These are phyloP conservation scores for Wickerhamiella kazuoi DNA, from an alignment of 805 yeast genomes.

Conservation along the genomic window DNA sequence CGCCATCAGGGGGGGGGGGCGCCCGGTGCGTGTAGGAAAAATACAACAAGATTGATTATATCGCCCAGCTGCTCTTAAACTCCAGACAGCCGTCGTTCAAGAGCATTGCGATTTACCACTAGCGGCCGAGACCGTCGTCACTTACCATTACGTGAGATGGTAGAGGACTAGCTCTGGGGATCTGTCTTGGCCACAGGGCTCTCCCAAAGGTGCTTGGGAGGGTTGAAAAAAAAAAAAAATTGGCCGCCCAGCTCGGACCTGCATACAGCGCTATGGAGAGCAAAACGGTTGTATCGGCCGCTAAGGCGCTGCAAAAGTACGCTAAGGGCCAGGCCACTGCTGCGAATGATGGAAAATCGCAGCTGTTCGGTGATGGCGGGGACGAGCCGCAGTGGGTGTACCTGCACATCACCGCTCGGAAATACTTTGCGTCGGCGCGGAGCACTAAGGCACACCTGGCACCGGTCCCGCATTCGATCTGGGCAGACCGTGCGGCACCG, in stretches of 20 bases:
- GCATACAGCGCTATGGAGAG: conserved; percentile 8
- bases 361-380: conserved; percentile 43
- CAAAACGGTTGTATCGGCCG: conserved; percentile 20
- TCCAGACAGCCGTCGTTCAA: too few species aligned
- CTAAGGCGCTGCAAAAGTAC: conserved; percentile 45
- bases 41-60: too few species aligned
- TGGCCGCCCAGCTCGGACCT: neutral
- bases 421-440: conserved; percentile 42
- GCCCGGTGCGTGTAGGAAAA: too few species aligned
- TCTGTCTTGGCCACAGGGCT: too few species aligned
- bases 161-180: neutral
- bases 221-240: neutral
- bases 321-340: conserved; percentile 24
- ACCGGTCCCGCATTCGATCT: conserved; percentile 29
- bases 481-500: conserved; percentile 27
- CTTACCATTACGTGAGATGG: conserved; percentile 1
- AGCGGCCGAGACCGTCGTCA: too few species aligned
- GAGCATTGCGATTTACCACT: too few species aligned
- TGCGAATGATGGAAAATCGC: conserved; percentile 22
- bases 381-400: conserved; percentile 33
- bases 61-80: too few species aligned
- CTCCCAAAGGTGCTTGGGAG: too few species aligned
- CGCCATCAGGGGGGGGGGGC: too few species aligned
- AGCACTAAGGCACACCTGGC: conserved; percentile 27
- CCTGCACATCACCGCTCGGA: conserved; percentile 47